Evolutionary conservation across 805 yeast species (phyloP), one percentile per base, ranked within the genome.

Genomic region (Metschnikowia corniflorae): DNA sequence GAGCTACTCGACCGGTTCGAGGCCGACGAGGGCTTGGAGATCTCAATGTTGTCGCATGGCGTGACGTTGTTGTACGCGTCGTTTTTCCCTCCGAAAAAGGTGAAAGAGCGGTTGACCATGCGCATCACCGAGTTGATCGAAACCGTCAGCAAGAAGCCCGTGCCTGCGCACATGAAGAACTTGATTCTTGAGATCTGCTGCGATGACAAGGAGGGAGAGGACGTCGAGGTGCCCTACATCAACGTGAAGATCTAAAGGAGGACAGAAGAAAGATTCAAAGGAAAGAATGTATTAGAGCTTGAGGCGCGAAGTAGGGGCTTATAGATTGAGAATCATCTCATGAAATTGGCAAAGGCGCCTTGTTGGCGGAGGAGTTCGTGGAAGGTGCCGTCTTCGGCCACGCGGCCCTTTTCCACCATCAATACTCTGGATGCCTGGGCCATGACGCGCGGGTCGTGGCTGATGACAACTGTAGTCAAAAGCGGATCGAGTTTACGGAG

Each of bases 141-240:
- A 57, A 65, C 75, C n/a, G 89, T 93, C 25, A 80, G 94, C 36
- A 87, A 87, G 70, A 84, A 85, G 57, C 86, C 85, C 14, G 65
- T 93, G 30, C 83, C 88, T 10, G 57, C 70, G 3, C 87, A 84
- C 57, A 80, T 78, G 39, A 79, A 80, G 61, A 80, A 86, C 13
- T 69, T 93, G 65, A 81, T 91, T 40, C 74, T 93, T 40, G 98
- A 91, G 63, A 75, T 93, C 30, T 87, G 96, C 59, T 85, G 91
- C 43, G 97, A 93, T 54, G 98, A 93, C 59, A 70, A 77, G 54
- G 75, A 81, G 30, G 98, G 91, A 23, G 97, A 93, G 58, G 98
- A 93, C 58, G 96, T 88, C 15, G 97, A 89, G 52, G 86, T 88
- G 46, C 98, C 98, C 21, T 88, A 78, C 57, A 75, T 89, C 43